Percentiles rank a stretch among this genome's conserved stretches.
phyloP scores from a whole-genome alignment of 495 filamentous ascomycete species.

The Podospora tetraspora region DNA sequence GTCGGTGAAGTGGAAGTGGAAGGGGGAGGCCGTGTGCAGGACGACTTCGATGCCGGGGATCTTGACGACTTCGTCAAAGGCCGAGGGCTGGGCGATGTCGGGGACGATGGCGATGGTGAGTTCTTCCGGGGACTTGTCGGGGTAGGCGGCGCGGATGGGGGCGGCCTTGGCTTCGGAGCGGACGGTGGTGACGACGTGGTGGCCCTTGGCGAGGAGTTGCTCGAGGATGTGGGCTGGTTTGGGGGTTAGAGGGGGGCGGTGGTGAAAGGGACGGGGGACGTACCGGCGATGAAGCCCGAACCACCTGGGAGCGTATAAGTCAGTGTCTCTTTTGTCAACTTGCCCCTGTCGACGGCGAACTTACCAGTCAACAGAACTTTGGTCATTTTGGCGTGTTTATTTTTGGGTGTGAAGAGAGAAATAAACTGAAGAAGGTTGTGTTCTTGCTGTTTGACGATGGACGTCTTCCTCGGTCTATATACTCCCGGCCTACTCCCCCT shows the following conservation, averaged over 20 bases:
- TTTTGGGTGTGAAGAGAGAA: neutral
- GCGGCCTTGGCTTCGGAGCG: constrained; percentile 73
- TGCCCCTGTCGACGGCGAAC: constrained; percentile 7
- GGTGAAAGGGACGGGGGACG: neutral
- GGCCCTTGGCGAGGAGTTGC: constrained; percentile 59
- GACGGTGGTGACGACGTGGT: constrained; percentile 81
- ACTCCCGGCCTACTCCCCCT: neutral
- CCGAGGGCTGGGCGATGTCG: constrained; percentile 69
- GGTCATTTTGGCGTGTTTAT: constrained; percentile 42
- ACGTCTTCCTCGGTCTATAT: neutral
- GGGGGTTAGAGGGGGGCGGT: neutral
- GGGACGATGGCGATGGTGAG: constrained; percentile 74
- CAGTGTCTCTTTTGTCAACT: neutral
- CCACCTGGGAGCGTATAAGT: constrained; percentile 29
- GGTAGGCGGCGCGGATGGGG: constrained; percentile 64
- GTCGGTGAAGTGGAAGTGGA: constrained; percentile 64
- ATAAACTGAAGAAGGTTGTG: neutral
- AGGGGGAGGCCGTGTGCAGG: constrained; percentile 83
- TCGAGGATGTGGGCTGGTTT: constrained; percentile 68
- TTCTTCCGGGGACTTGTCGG: constrained; percentile 48
- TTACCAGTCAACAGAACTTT: constrained; percentile 56
- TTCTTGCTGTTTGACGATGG: neutral
- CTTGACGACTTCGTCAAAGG: constrained; percentile 76
- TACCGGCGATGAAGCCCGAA: constrained; percentile 49
- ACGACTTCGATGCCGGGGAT: constrained; percentile 77